A percentile compares a stretch with the other conserved stretches of the same genome.
These are phyloP conservation scores for Colletotrichum sp. DNA, from an alignment of 2,329 filamentous ascomycete genomes.

Conservation along the genomic window DNA sequence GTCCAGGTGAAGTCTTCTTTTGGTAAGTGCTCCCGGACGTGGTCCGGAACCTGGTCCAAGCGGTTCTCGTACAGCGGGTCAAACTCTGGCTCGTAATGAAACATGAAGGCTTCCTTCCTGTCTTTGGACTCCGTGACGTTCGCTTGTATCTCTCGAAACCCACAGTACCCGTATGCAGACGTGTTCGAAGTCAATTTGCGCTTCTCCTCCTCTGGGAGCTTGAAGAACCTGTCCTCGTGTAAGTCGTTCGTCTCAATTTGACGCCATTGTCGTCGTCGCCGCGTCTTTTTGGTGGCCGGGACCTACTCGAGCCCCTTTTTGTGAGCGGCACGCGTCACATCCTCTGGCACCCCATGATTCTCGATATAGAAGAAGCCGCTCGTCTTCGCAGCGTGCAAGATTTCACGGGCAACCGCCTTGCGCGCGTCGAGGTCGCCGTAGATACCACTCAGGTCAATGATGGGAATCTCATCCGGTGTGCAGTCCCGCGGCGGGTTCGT, in stretches of 20 bases:
- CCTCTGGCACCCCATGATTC: constrained; percentile 44
- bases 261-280: neutral
- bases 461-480: constrained; percentile 46
- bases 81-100: constrained; percentile 44
- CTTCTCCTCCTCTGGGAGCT: constrained; percentile 32
- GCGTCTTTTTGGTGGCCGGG: neutral
- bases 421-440: constrained; percentile 38
- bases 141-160: constrained; percentile 15
- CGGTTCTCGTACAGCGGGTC: constrained; percentile 33
- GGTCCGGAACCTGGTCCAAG: constrained; percentile 1
- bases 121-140: constrained; percentile 32
- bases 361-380: constrained; percentile 54
- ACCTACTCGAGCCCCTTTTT: constrained; percentile 26
- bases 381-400: constrained; percentile 43
- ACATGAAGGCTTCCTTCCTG: constrained; percentile 28
- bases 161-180: constrained; percentile 17
- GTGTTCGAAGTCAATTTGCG: constrained; percentile 27
- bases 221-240: constrained; percentile 29
- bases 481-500: constrained; percentile 39
- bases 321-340: constrained; percentile 27
- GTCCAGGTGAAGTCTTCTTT: constrained; percentile 19
- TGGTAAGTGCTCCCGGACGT: constrained; percentile 13
- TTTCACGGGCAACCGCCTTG: constrained; percentile 38
- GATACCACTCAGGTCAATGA: constrained; percentile 45
- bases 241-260: neutral